Evolutionary conservation across 768 basidiomycete species (phyloP).

Genomic region (Pisolithus microcarpus): DNA sequence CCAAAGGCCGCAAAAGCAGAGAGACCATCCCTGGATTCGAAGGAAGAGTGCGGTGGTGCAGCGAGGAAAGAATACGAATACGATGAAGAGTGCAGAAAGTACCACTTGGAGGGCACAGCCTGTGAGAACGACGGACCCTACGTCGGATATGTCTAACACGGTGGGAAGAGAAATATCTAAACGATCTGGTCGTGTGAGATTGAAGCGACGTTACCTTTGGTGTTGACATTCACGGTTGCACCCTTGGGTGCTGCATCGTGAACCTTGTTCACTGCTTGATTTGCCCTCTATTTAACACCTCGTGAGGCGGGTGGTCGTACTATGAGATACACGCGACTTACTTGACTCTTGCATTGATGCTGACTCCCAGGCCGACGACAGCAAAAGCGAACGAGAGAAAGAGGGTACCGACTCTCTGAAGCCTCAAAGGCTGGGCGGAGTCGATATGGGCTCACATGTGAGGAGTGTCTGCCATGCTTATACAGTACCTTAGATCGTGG

Average conservation of each 20-base stretch:
- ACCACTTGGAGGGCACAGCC: too few species aligned
- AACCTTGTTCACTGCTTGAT: slow-evolving; percentile 11
- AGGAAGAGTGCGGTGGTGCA: neutral
- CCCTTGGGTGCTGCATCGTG: slow-evolving; percentile 3
- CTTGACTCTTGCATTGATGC: slow-evolving; percentile 1
- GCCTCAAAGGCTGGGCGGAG: neutral
- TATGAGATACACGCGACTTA: too few species aligned
- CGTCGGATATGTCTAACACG: slow-evolving; percentile 31
- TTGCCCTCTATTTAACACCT: slow-evolving; percentile 5
- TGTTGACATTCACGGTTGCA: slow-evolving; percentile 4
- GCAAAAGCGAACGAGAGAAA: slow-evolving; percentile 27
- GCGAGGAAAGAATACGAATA: slow-evolving; percentile 10
- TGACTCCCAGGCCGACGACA: slow-evolving; percentile 13
- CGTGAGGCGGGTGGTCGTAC: neutral
- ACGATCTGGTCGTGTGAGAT: neutral
- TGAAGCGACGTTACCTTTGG: slow-evolving; percentile 8
- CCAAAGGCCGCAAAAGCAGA: too few species aligned
- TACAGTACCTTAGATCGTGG: too few species aligned
- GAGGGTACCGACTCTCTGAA: slow-evolving; percentile 17
- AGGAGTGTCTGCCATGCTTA: too few species aligned
- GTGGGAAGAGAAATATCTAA: neutral
- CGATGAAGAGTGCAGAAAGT: too few species aligned
- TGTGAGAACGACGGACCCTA: too few species aligned
- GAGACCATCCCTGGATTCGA: too few species aligned
- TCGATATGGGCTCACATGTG: neutral